A percentile compares a stretch with the other conserved stretches of the same genome.
phyloP scores from a whole-genome alignment of 73 alveolate genomes.

The Symbiodinium pilosum region DNA sequence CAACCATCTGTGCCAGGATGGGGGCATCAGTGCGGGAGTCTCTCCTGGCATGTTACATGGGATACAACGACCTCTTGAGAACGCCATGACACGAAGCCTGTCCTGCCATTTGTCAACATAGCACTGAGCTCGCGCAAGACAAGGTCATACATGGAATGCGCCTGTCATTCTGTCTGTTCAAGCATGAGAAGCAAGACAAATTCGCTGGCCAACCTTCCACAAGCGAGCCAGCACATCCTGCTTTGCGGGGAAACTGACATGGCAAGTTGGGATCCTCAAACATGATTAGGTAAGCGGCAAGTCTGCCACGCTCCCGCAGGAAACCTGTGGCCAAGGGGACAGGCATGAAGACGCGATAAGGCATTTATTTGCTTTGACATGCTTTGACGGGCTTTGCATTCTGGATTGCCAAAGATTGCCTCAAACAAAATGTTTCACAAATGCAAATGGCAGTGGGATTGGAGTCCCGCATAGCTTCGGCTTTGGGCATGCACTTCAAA shows the following conservation, averaged over 20 bases:
- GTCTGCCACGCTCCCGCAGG: conserved; percentile 59
- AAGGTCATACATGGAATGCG: conserved; percentile 57
- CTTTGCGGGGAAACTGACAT: too few species aligned
- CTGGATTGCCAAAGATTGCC: too few species aligned
- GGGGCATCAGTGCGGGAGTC: not conserved
- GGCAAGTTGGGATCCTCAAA: too few species aligned
- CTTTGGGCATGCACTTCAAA: too few species aligned
- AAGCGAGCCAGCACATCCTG: conserved; percentile 60
- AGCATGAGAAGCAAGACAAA: not conserved
- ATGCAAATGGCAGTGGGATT: too few species aligned
- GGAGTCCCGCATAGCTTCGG: too few species aligned
- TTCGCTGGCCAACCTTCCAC: not conserved
- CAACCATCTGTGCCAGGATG: conserved; percentile 62
- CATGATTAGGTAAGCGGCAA: not conserved
- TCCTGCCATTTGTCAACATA: conserved; percentile 22
- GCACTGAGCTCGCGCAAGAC: conserved; percentile 46
- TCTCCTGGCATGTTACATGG: not conserved
- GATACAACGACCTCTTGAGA: not conserved
- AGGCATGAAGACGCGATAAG: too few species aligned
- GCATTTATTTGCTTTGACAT: too few species aligned
- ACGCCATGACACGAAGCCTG: not conserved
- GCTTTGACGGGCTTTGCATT: too few species aligned
- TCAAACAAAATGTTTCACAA: too few species aligned
- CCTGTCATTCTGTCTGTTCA: not conserved
- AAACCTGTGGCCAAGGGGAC: conserved; percentile 29